Conservation (phyloP, 2,329 filamentous ascomycete genomes). For the Dothistroma pini region DNA sequence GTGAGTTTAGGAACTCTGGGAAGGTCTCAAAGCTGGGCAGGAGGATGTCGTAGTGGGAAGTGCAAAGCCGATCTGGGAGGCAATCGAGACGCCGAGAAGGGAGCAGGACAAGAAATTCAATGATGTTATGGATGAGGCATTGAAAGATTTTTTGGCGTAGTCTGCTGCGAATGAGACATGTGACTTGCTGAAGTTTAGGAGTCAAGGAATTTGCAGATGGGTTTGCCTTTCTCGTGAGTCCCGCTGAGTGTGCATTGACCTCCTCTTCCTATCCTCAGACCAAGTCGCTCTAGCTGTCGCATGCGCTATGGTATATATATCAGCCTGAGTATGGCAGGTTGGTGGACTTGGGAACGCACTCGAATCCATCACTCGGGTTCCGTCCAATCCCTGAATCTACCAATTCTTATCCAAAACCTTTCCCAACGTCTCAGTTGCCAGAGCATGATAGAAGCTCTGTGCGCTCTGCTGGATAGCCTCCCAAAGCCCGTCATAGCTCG, state of each 20-base stretch:
- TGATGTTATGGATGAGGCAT: too few relatives aligned
- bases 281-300: too few relatives aligned
- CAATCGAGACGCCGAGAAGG: constrained; percentile 4
- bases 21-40: constrained; percentile 3
- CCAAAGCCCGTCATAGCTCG: constrained; percentile 13
- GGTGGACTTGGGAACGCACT: constrained; percentile 15
- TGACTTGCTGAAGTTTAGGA: too few relatives aligned
- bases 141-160: too few relatives aligned
- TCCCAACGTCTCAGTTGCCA: constrained; percentile 9
- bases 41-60: constrained; percentile 11
- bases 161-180: too few relatives aligned
- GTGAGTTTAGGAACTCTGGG: constrained; percentile 4
- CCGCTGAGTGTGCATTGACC: too few relatives aligned
- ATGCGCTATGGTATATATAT: constrained; percentile 12
- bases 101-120: constrained; percentile 6
- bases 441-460: constrained; percentile 13
- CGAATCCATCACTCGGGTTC: constrained; percentile 19
- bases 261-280: too few relatives aligned
- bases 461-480: constrained; percentile 12
- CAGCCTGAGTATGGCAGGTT: constrained; percentile 12
- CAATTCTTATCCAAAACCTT: constrained; percentile 15
- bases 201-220: too few relatives aligned
- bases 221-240: too few relatives aligned
- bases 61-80: constrained; percentile 12
- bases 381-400: constrained; percentile 14